These are phyloP conservation scores for Boehmeria nivea DNA, from an alignment of 306 rosid species.

Conservation along the genomic window DNA sequence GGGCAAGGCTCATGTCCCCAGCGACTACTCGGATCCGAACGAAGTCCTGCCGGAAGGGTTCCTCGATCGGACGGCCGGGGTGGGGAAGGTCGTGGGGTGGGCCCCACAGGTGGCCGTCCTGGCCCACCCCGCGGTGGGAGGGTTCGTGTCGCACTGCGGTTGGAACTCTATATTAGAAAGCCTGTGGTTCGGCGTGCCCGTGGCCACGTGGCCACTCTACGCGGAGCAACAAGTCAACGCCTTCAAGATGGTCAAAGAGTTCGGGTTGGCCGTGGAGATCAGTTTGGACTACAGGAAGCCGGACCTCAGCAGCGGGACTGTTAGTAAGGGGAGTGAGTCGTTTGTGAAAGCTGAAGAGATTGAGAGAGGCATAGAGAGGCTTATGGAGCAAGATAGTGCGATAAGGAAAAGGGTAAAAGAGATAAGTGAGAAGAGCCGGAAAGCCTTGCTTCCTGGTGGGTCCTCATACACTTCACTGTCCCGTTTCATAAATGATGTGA, in stretches of 20 bases:
- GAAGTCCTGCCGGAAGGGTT: constrained; percentile 35
- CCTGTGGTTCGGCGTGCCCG: constrained; percentile 37
- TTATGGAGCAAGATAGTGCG: constrained; percentile 31
- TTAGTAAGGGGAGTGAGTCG: no score
- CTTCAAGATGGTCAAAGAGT: constrained; percentile 23
- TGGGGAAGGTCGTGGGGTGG: constrained; percentile 25
- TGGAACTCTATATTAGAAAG: constrained; percentile 42
- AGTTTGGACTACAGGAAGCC: constrained; percentile 19
- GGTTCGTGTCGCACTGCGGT: constrained; percentile 35
- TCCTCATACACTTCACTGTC: constrained; percentile 20
- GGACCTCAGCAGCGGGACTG: neutral
- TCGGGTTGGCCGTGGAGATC: constrained; percentile 30
- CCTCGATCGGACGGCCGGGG: constrained; percentile 26
- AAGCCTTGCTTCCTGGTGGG: constrained; percentile 30
- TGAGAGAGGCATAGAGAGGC: constrained; percentile 25
- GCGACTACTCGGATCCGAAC: neutral
- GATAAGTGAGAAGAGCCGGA: constrained; percentile 32
- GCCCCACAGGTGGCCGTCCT: constrained; percentile 30
- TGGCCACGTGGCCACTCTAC: constrained; percentile 37
- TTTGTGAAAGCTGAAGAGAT: constrained; percentile 30
- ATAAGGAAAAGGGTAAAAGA: constrained; percentile 40
- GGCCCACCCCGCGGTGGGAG: constrained; percentile 22
- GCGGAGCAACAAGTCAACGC: constrained; percentile 39
- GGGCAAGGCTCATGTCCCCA: neutral
- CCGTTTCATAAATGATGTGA: neutral